A percentile compares a stretch with the other conserved stretches of the same genome.
These are phyloP conservation scores for Metarhizium anisopliae DNA, from an alignment of 2,329 filamentous ascomycete species.

Conservation along the genomic window DNA sequence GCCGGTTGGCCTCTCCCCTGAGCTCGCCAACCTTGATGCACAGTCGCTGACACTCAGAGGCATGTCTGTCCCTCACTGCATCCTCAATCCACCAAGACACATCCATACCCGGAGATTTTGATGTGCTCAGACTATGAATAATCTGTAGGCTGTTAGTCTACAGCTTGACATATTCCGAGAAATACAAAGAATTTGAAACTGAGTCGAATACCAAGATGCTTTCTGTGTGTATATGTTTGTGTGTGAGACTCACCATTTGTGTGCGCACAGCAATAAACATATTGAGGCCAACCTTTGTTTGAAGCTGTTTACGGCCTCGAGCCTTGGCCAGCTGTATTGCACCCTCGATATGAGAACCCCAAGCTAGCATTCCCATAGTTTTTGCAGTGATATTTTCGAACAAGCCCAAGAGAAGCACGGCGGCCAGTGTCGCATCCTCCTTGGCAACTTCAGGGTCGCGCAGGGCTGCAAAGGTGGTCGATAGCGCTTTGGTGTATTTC, in stretches of 20 bases:
- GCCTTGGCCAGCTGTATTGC: slow-evolving; percentile 53
- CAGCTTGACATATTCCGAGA: not conserved
- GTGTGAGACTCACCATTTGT: slow-evolving; percentile 40
- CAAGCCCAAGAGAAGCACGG: slow-evolving; percentile 50
- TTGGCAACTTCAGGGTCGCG: slow-evolving; percentile 38
- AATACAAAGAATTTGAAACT: not conserved
- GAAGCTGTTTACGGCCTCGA: slow-evolving; percentile 45
- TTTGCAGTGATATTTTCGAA: slow-evolving; percentile 53
- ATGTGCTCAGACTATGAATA: slow-evolving; percentile 46
- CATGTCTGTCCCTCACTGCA: slow-evolving; percentile 38
- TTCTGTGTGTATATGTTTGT: not conserved
- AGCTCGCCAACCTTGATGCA: slow-evolving; percentile 46
- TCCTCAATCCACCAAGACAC: slow-evolving; percentile 51
- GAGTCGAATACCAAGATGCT: not conserved
- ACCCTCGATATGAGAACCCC: slow-evolving; percentile 56
- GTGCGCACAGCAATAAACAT: slow-evolving; percentile 52
- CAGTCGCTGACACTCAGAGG: slow-evolving; percentile 39
- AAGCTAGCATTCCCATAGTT: slow-evolving; percentile 45
- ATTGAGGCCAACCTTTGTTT: slow-evolving; percentile 41
- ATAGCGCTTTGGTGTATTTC: slow-evolving; percentile 47
- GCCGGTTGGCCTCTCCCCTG: slow-evolving; percentile 42
- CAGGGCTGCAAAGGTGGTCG: slow-evolving; percentile 42
- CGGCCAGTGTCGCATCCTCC: slow-evolving; percentile 49
- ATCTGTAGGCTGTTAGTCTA: slow-evolving; percentile 29
- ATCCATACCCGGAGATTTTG: slow-evolving; percentile 43